phyloP scores from a whole-genome alignment of 805 yeast genomes.

The Scheffersomyces amazonensis region DNA sequence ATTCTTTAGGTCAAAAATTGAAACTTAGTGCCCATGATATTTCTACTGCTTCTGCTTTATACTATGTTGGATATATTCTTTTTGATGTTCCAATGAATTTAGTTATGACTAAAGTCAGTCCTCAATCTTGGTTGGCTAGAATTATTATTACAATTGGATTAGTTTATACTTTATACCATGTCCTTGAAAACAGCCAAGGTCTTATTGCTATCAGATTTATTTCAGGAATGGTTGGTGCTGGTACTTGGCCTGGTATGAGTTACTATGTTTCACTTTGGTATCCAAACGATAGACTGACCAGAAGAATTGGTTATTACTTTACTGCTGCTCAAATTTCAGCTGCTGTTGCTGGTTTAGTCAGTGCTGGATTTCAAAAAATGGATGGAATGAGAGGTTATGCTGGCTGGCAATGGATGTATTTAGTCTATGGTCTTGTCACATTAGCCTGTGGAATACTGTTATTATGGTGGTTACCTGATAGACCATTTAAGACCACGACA shows the following conservation, averaged over 20 bases:
- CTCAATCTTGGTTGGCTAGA: slow-evolving; percentile 82
- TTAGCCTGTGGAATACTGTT: slow-evolving; percentile 59
- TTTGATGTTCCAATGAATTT: slow-evolving; percentile 89
- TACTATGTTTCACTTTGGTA: slow-evolving; percentile 84
- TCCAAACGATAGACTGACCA: slow-evolving; percentile 72
- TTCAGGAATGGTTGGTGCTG: slow-evolving; percentile 77
- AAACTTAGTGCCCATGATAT: slow-evolving; percentile 53
- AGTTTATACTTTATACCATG: slow-evolving; percentile 71
- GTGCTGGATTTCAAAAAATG: slow-evolving; percentile 86
- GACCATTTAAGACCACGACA: slow-evolving; percentile 42
- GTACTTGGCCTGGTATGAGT: slow-evolving; percentile 89
- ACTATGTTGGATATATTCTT: slow-evolving; percentile 78
- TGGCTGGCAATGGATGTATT: slow-evolving; percentile 87
- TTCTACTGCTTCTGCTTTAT: slow-evolving; percentile 75
- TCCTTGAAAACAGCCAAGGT: slow-evolving; percentile 54
- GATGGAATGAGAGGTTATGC: slow-evolving; percentile 65
- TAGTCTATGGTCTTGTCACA: slow-evolving; percentile 73
- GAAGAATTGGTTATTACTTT: slow-evolving; percentile 82
- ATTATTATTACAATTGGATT: slow-evolving; percentile 75
- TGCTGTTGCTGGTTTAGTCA: slow-evolving; percentile 82
- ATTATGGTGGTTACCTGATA: slow-evolving; percentile 84
- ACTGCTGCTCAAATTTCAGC: slow-evolving; percentile 93
- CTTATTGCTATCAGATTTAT: slow-evolving; percentile 69
- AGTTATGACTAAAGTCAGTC: slow-evolving; percentile 77
- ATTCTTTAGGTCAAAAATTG: slow-evolving; percentile 56